Evolutionary conservation across 2,329 filamentous ascomycete species (phyloP), one percentile per base, ranked within the genome.

Genomic region (Trichophyton mentagrophytes): DNA sequence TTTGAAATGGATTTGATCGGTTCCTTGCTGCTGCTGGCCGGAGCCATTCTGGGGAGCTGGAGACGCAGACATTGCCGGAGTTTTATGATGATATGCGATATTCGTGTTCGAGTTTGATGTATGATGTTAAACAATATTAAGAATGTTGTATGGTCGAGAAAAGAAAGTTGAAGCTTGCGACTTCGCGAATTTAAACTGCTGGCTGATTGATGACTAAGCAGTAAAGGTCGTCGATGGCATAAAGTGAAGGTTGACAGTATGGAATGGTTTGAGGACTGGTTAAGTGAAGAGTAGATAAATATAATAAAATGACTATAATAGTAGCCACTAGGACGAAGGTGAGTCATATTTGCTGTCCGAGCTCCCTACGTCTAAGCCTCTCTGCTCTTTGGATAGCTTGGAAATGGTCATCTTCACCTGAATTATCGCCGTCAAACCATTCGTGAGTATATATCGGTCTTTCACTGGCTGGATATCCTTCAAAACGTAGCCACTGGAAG

Each of bases 1-100:
- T 70, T 89, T 87, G 77, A 97, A 99, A 56, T 89, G 90, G 75
- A 97, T 91, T 74, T 95, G 90, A 76, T 92, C 85, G 65, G 66
- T 66, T 58, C 64, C 64, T 46, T 72, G 68, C 2, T 72, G 68
- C 2, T 56, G 49, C 66, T 76, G 75, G 63, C 64, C 66, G 61
- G 72, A 71, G 62, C 68, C 70, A 58, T 70, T 69, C 27, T 75
- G 72, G 38, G 76, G 69, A 33, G 74, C 70, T 33, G 77, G 76
- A 57, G 73, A 76, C 13, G 74, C 70, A 63, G 75, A 76, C 73
- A 76, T 76, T 55, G 62, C 66, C 44, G 58, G 20, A 13, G 3
- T 5, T 27, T 17, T 46, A 40, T 17, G 3, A 15, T 36, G 15
- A 56, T 44, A 44, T 44, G 15, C 3, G 5, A 44, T 7, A 17